Evolutionary conservation across 2,329 filamentous ascomycete species (phyloP), one percentile per base, ranked within the genome.

Genomic region (Podosphaera xanthii): DNA sequence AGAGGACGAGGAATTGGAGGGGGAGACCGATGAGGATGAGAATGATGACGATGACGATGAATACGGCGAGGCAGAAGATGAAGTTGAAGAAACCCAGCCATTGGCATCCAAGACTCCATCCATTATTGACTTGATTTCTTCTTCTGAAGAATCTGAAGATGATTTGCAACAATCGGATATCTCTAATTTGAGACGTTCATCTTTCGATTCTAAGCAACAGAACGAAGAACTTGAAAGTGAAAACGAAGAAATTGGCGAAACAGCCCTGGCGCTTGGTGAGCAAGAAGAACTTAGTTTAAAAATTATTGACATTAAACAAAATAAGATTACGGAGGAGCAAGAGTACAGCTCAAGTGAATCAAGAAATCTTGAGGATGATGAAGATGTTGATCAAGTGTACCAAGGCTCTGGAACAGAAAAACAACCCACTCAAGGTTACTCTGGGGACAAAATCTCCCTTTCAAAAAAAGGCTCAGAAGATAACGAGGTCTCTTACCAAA

Each of bases 231-330:
- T 35, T 31, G 4, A 54, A 59, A 31, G 31, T 36, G 60, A 59
- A 10, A 44, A 60, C 22, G 57, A 58, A 2, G 60, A 59, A 34
- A 55, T 44, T 56, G 60, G 40, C 7, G 12, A 30, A 53, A 40
- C 38, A 55, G n/a, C 14, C 6, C 6, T 14, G 46, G 5, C 14
- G 7, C 22, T n/a, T 30, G 8, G 8, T 46, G 22, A n/a, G 46
- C 46, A 7, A 49, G n/a, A 7, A 8, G 14, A n/a, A n/a, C 7
- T 14, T 49, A 49, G 6, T 8, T 7, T 8, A 49, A 6, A 49
- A 8, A 49, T 49, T 49, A 8, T n/a, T 6, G 6, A 30, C n/a
- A 49, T 5, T 49, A 30, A 49, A 8, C 14, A 49, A 49, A 14
- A 49, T n/a, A 49, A 49, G n/a, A n/a, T 8, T 5, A 30, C 12